Evolutionary conservation across 768 basidiomycete genomes (phyloP).

Genomic region (Russula virescens): DNA sequence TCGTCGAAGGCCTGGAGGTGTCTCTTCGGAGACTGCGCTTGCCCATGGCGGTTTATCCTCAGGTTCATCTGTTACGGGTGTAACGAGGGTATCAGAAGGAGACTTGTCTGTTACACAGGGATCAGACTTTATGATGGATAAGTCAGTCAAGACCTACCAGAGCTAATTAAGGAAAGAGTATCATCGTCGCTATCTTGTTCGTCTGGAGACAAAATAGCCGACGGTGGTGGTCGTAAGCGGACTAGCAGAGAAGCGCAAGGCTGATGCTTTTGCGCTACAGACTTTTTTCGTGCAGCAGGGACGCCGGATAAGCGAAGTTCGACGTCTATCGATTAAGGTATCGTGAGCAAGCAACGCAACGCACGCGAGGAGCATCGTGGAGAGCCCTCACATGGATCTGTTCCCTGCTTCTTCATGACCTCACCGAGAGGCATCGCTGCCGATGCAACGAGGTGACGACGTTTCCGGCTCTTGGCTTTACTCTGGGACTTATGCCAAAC

Average conservation of each 20-base stretch:
- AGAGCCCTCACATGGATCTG: slow-evolving; percentile 38
- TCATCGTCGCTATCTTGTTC: background rate
- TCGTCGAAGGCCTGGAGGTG: slow-evolving; percentile 17
- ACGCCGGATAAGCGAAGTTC: slow-evolving; percentile 20
- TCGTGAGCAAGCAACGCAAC: background rate
- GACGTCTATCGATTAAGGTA: slow-evolving; percentile 2
- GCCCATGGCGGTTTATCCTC: slow-evolving; percentile 16
- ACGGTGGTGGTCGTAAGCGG: slow-evolving; percentile 18
- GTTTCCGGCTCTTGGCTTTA: slow-evolving; percentile 55
- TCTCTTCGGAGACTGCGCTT: slow-evolving; percentile 2
- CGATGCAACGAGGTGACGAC: slow-evolving; percentile 48
- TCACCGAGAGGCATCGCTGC: slow-evolving; percentile 49
- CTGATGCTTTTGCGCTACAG: slow-evolving; percentile 16
- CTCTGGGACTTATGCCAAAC: slow-evolving; percentile 54
- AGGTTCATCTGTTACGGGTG: slow-evolving; percentile 8
- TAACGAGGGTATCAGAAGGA: slow-evolving; percentile 22
- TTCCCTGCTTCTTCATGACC: slow-evolving; percentile 43
- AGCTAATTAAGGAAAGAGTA: slow-evolving; percentile 1
- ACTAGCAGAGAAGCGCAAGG: slow-evolving; percentile 18
- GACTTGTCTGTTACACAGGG: background rate
- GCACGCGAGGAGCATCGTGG: background rate
- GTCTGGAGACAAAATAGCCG: background rate
- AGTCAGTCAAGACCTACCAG: slow-evolving; percentile 3
- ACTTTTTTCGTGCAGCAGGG: slow-evolving; percentile 13
- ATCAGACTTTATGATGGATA: background rate